These are phyloP conservation scores for Xerocomus potaroensis DNA, from an alignment of 768 basidiomycete genomes.

Conservation along the genomic window DNA sequence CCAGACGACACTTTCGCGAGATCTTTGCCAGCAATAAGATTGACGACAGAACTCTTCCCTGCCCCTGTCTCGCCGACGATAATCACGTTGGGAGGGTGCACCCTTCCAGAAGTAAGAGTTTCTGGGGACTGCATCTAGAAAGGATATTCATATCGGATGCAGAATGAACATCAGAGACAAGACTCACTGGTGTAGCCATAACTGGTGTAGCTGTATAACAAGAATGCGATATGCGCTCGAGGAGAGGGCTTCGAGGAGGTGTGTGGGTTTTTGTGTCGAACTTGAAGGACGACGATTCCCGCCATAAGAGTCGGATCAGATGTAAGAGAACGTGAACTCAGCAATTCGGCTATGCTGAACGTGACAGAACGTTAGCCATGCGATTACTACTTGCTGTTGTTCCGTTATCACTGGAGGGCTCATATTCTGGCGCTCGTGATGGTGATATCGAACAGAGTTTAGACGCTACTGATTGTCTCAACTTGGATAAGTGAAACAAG, in stretches of 20 bases:
- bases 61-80: conserved; percentile 31
- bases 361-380: conserved; percentile 3
- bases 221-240: neutral
- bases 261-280: too few relatives aligned
- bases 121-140: conserved; percentile 7
- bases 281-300: neutral
- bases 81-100: conserved; percentile 30
- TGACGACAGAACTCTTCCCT: conserved; percentile 40
- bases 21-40: conserved; percentile 31
- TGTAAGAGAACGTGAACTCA: neutral
- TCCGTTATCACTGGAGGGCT: neutral
- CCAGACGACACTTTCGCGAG: conserved; percentile 27
- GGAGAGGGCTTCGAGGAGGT: too few relatives aligned
- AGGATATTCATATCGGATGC: neutral
- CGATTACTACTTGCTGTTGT: neutral
- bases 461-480: neutral
- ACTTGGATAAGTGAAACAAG: neutral
- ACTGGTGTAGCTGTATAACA: neutral
- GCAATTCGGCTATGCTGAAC: neutral
- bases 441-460: neutral
- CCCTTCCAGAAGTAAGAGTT: conserved; percentile 6
- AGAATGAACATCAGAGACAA: neutral
- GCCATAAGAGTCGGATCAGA: conserved; percentile 10
- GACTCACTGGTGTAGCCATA: conserved; percentile 1
- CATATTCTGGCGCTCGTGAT: conserved; percentile 6